Evolutionary conservation across 345 rosid species (phyloP), one percentile per base, ranked within the genome.

Genomic region (Tarenaya hassleriana): DNA sequence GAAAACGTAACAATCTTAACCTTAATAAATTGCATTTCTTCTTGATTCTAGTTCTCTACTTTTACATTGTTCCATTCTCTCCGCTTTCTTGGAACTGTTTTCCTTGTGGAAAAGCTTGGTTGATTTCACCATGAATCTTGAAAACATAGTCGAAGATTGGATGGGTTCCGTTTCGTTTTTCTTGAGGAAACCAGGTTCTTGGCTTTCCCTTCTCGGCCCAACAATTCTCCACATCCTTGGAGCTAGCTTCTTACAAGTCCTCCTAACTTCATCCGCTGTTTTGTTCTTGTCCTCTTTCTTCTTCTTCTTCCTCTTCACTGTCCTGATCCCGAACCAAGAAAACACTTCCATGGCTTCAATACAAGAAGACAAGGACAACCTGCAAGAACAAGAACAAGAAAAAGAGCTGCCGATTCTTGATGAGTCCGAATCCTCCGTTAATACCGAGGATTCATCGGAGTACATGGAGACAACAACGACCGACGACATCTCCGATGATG

Each of bases 361-460:
- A 11, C 19, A 35, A 51, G 49, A 42, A 47, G 41, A 47, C 40
- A 63, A 57, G 41, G 63, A 54, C 21, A 45, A 46, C 33, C 11
- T 48, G 20, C 47, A 40, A 14, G 41, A 7, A 38, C 58, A 59
- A 41, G 52, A 48, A 18, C 37, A 16, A 16, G 62, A 18, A 32
- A 8, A 16, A 16, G 43, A 7, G 7, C 16, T 48, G 16, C 31
- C 18, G 13, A 21, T 61, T 12, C 58, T 80, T 41, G 74, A 62
- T 6, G 78, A 74, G 47, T 56, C 55, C 33, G 80, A 73, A 13
- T 63, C 67, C 73, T 55, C 34, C 40, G 61, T 67, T 34, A 60
- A 16, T 34, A 75, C 73, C 47, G 65, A 55, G 0, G 80, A 77
- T 52, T 62, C 55, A 50, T 63, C 82, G 0, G 75, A 1, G 0